phyloP scores from a whole-genome alignment of 345 rosid species.

The Dipteronia sinensis region DNA sequence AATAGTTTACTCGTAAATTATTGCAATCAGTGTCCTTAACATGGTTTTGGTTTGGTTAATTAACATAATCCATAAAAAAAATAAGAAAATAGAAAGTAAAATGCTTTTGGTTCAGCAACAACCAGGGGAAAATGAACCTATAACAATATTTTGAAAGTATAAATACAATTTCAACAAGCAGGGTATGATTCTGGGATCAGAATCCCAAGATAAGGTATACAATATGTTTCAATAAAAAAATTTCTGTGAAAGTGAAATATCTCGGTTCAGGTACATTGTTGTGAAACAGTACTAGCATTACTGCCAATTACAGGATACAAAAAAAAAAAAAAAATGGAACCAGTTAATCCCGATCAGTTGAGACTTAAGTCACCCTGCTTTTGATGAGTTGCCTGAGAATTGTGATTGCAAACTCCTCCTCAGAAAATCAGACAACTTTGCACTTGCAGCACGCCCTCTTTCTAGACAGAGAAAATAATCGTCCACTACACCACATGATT shows the following conservation, averaged over 20 bases:
- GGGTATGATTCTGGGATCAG: conserved; percentile 1
- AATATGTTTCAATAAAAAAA: neutral
- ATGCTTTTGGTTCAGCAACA: neutral
- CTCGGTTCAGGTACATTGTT: neutral
- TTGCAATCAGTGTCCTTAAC: neutral
- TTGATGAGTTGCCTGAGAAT: conserved; percentile 45
- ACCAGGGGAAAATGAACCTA: neutral
- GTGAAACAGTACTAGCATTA: neutral
- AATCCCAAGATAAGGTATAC: neutral
- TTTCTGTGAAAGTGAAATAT: too few species aligned
- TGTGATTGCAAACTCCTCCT: conserved; percentile 70
- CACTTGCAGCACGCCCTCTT: conserved; percentile 68
- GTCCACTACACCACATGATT: conserved; percentile 51
- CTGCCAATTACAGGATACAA: neutral
- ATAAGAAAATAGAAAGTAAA: too few species aligned
- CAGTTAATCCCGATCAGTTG: neutral
- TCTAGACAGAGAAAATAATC: conserved; percentile 70
- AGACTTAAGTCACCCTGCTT: conserved; percentile 26
- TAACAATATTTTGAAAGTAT: neutral
- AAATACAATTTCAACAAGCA: neutral
- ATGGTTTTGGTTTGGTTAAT: neutral
- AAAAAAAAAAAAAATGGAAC: neutral
- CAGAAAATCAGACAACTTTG: conserved; percentile 72
- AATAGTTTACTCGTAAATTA: neutral
- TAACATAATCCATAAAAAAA: neutral